These are phyloP conservation scores for Chalara sp. DNA, from an alignment of 2,329 filamentous ascomycete genomes.

Conservation along the genomic window DNA sequence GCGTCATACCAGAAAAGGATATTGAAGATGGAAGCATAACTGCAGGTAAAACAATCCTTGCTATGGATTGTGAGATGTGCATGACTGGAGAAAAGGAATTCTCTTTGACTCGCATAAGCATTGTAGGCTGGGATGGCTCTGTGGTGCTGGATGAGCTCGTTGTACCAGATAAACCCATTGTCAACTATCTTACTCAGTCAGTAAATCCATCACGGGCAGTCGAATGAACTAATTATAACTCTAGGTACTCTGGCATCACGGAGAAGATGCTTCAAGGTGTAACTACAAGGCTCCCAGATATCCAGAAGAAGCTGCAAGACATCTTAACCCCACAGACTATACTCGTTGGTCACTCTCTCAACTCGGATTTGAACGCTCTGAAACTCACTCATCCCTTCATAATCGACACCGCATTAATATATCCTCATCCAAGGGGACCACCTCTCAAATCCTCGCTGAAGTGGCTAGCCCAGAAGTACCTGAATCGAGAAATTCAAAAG, in stretches of 20 bases:
- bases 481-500: conserved; percentile 83
- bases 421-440: conserved; percentile 81
- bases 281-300: conserved; percentile 75
- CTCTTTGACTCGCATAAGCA: conserved; percentile 81
- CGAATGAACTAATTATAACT: conserved; percentile 15
- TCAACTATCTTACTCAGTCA: conserved; percentile 77
- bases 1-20: conserved; percentile 58
- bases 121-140: conserved; percentile 79
- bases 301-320: conserved; percentile 69
- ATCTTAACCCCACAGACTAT: conserved; percentile 68
- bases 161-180: conserved; percentile 81
- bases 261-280: conserved; percentile 74
- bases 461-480: conserved; percentile 80
- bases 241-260: conserved; percentile 80
- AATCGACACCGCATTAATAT: conserved; percentile 84
- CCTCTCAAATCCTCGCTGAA: conserved; percentile 88
- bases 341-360: conserved; percentile 73
- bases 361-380: conserved; percentile 77
- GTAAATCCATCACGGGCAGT: conserved; percentile 4
- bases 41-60: conserved; percentile 69
- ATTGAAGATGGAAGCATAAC: conserved; percentile 79
- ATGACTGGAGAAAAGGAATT: conserved; percentile 73
- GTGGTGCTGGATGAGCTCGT: conserved; percentile 85
- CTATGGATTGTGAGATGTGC: conserved; percentile 97
- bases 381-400: conserved; percentile 87